Percentiles rank a stretch among this genome's conserved stretches.
These are phyloP conservation scores for Sclerotiophoma versabilis DNA, from an alignment of 2,329 filamentous ascomycete genomes.

Conservation along the genomic window DNA sequence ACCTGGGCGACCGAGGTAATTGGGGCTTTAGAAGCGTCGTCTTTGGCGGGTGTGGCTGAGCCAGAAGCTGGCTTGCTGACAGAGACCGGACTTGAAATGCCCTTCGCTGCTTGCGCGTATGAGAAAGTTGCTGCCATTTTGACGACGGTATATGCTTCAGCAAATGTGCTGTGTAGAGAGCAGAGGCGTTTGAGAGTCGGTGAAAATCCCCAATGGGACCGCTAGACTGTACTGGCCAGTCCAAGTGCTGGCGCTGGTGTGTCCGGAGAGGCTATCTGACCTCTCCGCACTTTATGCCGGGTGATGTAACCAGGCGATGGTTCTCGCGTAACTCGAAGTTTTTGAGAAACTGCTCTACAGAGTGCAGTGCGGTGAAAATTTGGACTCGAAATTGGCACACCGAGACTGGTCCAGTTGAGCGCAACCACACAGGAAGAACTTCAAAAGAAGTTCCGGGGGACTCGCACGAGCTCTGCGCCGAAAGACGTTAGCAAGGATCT, in stretches of 20 bases:
- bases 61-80: conserved; percentile 56
- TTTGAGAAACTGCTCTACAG: conserved; percentile 8
- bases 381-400: conserved; percentile 6
- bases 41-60: conserved; percentile 52
- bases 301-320: conserved; percentile 29
- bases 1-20: conserved; percentile 41
- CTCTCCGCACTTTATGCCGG: conserved; percentile 49
- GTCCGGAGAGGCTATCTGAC: conserved; percentile 53
- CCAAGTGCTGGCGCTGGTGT: conserved; percentile 35
- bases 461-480: conserved; percentile 20
- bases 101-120: conserved; percentile 94
- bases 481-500: conserved; percentile 24
- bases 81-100: conserved; percentile 62
- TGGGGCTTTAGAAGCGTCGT: conserved; percentile 36
- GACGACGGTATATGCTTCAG: conserved; percentile 4
- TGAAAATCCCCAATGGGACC: conserved; percentile 43
- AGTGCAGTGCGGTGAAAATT: conserved; percentile 11
- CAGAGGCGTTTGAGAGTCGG: conserved; percentile 21
- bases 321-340: conserved; percentile 11
- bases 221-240: conserved; percentile 40
- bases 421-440: conserved; percentile 10
- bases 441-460: conserved; percentile 18
- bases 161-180: conserved; percentile 2
- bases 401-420: conserved; percentile 13
- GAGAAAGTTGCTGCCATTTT: conserved; percentile 69